A percentile compares a stretch with the other conserved stretches of the same genome.
Evolutionary conservation across 2,329 filamentous ascomycete genomes (phyloP).

Genomic region (Penicillium crustosum): DNA sequence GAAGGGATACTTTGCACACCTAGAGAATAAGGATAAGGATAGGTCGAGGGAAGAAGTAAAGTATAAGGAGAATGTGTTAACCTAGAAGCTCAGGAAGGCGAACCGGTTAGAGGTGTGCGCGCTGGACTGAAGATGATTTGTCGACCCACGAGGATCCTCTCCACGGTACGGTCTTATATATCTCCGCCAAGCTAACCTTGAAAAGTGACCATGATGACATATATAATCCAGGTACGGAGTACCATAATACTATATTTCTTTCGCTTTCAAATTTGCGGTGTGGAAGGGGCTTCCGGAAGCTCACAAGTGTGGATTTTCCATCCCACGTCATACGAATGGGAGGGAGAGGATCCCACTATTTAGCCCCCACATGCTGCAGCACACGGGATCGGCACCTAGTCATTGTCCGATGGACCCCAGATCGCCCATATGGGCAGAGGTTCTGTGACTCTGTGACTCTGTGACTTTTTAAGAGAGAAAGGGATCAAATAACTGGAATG

Average conservation of each 20-base stretch:
- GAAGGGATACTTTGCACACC: slow-evolving; percentile 3
- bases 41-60: background rate
- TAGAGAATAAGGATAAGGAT: background rate
- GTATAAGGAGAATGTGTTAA: background rate
- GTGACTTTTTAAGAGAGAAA: background rate
- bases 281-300: background rate
- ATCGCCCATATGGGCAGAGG: no score
- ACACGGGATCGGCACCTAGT: background rate
- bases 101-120: slow-evolving; percentile 20
- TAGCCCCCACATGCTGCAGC: background rate
- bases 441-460: no score
- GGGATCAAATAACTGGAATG: background rate
- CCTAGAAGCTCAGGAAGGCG: background rate
- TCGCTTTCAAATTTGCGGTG: slow-evolving; percentile 1
- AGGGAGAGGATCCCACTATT: background rate
- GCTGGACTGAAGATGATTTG: slow-evolving; percentile 22
- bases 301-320: background rate
- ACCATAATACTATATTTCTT: no score
- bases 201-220: background rate
- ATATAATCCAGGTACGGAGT: no score
- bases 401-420: background rate
- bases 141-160: slow-evolving; percentile 17
- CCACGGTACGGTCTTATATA: slow-evolving; percentile 12
- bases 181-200: background rate
- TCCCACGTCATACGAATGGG: background rate